Evolutionary conservation across 2,329 filamentous ascomycete species (phyloP).

Genomic region (Hymenotorrendiella dingleyae): DNA sequence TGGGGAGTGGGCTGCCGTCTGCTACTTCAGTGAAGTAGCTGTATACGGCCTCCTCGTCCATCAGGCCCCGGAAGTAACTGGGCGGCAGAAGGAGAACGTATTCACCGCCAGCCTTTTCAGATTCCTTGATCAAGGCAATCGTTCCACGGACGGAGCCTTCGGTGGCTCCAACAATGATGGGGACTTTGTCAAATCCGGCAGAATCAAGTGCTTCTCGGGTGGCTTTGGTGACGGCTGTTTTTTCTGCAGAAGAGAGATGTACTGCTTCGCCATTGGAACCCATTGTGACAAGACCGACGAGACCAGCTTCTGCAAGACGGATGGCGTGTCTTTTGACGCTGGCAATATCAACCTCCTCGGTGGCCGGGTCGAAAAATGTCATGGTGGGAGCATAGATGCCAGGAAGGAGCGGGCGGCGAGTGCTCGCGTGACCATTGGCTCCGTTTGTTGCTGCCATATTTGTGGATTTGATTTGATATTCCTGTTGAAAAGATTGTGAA

Average conservation of each 20-base stretch:
- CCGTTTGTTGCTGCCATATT: constrained; percentile 13
- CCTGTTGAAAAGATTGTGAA: neutral
- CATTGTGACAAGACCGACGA: constrained; percentile 79
- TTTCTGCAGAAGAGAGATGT: constrained; percentile 75
- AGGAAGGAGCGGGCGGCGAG: constrained; percentile 58
- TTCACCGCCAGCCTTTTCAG: constrained; percentile 65
- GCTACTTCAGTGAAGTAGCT: constrained; percentile 64
- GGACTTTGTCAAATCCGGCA: constrained; percentile 68
- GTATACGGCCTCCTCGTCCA: constrained; percentile 64
- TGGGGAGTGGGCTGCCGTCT: constrained; percentile 66
- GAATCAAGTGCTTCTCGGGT: constrained; percentile 78
- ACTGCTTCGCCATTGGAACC: constrained; percentile 88
- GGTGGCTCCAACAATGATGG: constrained; percentile 76
- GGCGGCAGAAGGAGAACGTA: constrained; percentile 76
- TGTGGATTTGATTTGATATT: neutral
- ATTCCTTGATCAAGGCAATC: constrained; percentile 65
- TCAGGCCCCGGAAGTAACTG: constrained; percentile 74
- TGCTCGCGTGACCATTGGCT: constrained; percentile 27
- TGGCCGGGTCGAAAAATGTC: constrained; percentile 82
- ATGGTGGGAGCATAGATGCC: constrained; percentile 86
- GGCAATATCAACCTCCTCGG: constrained; percentile 77
- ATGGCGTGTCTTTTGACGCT: constrained; percentile 76
- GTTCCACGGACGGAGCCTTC: constrained; percentile 78
- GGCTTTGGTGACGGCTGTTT: constrained; percentile 65
- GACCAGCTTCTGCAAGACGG: constrained; percentile 68